Base-by-base conservation (phyloP, 768 basidiomycete species). In the Lyophyllum atratum region DNA sequence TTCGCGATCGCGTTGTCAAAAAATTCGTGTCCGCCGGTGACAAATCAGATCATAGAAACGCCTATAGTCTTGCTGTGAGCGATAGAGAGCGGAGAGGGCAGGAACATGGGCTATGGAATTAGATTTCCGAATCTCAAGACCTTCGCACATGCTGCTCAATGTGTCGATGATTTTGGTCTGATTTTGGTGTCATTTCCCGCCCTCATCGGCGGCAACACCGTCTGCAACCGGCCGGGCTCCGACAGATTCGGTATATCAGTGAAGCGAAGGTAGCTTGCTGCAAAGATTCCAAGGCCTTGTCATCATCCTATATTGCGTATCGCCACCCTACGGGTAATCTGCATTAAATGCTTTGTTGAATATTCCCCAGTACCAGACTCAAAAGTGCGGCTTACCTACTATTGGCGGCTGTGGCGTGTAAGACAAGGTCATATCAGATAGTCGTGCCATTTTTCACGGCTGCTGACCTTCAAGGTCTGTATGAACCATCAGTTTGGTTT, bases 161-260 rank as follows among this genome's bases (percentile, higher is more conserved):
- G 37, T 49, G 49, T 54, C 29, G 57, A 61, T 59, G 49, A 58
- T 54, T 58, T 59, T 58, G 59, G 59, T 52, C 59, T 62, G 58
- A 61, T 59, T 63, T 65, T 67, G 47, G 58, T 72, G 75, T 75
- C 71, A 80, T 73, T 73, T 73, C 71, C 78, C 78, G 78, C 63
- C 68, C 69, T 73, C 70, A 73, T 80, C 78, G 78, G 78, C 63
- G 53, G 54, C 53, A 54, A 50, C 60, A 59, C 65, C 69, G 67
- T 65, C 67, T 68, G 37, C 59, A 65, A 60, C 71, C 70, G 71
- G 71, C 71, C 67, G 68, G 63, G 42, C 40, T 70, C 74, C 72
- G 72, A 69, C 57, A 61, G 59, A 62, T 58, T 68, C 69, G 72
- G 70, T 66, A 44, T 47, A 37, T 49, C 49, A 37, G 14, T 33